Evolutionary conservation across 495 filamentous ascomycete species (phyloP), one percentile per base, ranked within the genome.

Genomic region (Aspergillus mulundensis): DNA sequence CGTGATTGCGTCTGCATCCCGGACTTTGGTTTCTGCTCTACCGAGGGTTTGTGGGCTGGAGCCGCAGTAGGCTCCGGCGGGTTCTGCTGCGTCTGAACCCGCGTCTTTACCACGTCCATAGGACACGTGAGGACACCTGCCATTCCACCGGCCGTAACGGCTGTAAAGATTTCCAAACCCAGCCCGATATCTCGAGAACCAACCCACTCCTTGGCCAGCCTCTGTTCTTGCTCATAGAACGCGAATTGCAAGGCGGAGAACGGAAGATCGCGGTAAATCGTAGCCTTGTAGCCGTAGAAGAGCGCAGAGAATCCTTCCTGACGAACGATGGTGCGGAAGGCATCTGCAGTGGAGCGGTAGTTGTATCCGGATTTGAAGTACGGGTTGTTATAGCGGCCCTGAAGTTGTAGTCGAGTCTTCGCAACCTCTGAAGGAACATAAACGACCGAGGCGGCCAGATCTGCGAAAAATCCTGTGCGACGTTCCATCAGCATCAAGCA

Each of bases 401-500:
- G 94, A 15, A 98, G 81, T 63, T 98, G 94, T 18, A 97, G 78
- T 21, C 94, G 84, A 15, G 94, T 97, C 70, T 98, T 98, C 58
- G 97, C 77, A 14, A 98, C 94, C 72, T 98, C 95, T 18, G 90
- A 94, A 7, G 94, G 95, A 7, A 98, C 95, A 60, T 97, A 98
- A 25, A 96, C 81, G 55, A 95, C 78, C 0, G 90, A 94, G 5
- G 94, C 93, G 48, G 91, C 92, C 42, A 97, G 79, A 64, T 97
- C 95, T 19, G 91, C 92, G 50, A 97, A 66, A 64, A 98, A 93
- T 11, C 91, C 89, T 91, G 55, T 41, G 16, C 5, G 3, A 21
- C 20, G 14, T 16, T 5, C 34, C 38, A 53, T 53, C 30, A 49
- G 48, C 25, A 56, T 21, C 5, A 12, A 15, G 16, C 18, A 20